phyloP scores from a whole-genome alignment of 2,329 filamentous ascomycete genomes.

The Blastomyces parvus region DNA sequence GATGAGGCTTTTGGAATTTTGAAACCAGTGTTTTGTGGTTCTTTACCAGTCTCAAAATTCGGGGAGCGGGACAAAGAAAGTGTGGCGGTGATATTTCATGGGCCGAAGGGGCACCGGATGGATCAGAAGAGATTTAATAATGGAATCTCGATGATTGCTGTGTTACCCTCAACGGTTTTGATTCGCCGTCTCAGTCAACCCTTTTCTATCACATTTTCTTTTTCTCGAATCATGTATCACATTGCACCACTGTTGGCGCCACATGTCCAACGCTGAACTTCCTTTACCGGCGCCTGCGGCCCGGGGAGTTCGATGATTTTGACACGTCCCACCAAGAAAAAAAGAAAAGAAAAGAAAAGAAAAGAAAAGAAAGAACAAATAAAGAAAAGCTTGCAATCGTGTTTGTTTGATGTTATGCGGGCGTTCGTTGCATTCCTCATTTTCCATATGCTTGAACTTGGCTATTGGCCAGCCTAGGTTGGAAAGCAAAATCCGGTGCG shows the following conservation, averaged over 20 bases:
- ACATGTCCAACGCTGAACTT: constrained; percentile 2
- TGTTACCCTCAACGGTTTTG: not conserved
- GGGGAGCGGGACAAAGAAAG: constrained; percentile 2
- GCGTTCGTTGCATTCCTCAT: not conserved
- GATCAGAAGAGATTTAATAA: not conserved
- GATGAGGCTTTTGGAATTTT: not conserved
- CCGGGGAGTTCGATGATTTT: not conserved
- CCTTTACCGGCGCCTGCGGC: not conserved
- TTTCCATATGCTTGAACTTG: not conserved
- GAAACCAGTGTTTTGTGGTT: not conserved
- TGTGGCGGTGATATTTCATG: not conserved
- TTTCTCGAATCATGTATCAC: constrained; percentile 1
- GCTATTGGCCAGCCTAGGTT: not conserved
- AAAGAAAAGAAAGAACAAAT: no score
- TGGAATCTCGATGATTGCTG: not conserved
- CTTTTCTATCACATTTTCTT: not conserved
- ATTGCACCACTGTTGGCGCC: not conserved
- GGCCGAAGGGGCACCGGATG: not conserved
- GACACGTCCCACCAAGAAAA: not conserved
- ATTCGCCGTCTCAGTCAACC: not conserved
- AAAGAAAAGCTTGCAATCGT: not conserved
- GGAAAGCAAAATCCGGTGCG: not conserved
- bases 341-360: no score
- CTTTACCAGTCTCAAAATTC: not conserved
- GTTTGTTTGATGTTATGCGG: constrained; percentile 1